phyloP scores from a whole-genome alignment of 306 rosid genomes.

The Vigna reflexopilosa region DNA sequence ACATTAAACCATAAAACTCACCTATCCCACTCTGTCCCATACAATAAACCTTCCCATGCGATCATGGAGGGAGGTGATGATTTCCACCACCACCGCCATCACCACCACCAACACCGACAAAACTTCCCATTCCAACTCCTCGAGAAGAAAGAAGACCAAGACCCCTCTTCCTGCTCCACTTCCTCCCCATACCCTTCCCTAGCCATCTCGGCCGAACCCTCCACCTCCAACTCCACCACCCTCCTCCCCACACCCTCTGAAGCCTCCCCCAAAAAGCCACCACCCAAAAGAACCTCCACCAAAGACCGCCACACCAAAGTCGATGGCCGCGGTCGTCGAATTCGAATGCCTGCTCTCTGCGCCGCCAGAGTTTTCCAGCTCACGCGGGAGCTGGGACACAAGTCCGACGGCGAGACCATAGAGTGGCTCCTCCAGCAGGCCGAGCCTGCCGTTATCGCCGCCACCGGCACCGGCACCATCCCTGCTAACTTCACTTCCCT shows the following conservation, averaged over 20 bases:
- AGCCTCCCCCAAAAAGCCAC: conserved; percentile 63
- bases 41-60: conserved; percentile 41
- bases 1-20: conserved; percentile 46
- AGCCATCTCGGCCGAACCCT: conserved; percentile 60
- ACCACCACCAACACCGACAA: conserved; percentile 69
- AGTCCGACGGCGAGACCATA: conserved; percentile 49
- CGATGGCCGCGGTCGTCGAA: conserved; percentile 74
- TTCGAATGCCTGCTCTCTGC: conserved; percentile 90
- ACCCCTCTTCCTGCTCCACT: conserved; percentile 65
- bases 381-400: conserved; percentile 46
- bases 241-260: conserved; percentile 49
- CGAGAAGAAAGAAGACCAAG: conserved; percentile 84
- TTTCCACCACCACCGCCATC: conserved; percentile 69
- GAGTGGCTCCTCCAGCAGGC: conserved; percentile 87
- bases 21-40: conserved; percentile 44
- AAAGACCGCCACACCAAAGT: conserved; percentile 81
- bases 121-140: conserved; percentile 88
- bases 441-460: conserved; percentile 87
- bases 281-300: conserved; percentile 77
- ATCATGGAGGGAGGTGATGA: conserved; percentile 92
- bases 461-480: conserved; percentile 92
- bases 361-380: conserved; percentile 86
- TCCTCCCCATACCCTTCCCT: conserved; percentile 61
- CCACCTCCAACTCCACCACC: conserved; percentile 38
- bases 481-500: conserved; percentile 75